Evolutionary conservation across 176 grass and related monocot species (phyloP).

Genomic region (sorghum (Sorghum bicolor)): Sorghum_bicolor_NCBIv3 NC_012870.2:79128001-79128500

Average conservation of each 20-base stretch:
- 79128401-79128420: background rate
- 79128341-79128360: background rate
- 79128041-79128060: constrained; percentile 95
- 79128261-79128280: background rate
- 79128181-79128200: background rate
- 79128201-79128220: background rate
- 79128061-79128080: constrained; percentile 73
- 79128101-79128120: constrained; percentile 42
- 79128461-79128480: background rate
- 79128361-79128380: background rate
- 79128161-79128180: constrained; percentile 29
- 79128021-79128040: constrained; percentile 93
- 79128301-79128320: no score
- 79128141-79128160: constrained; percentile 38
- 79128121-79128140: background rate
- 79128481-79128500: no score
- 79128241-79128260: background rate
- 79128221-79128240: background rate
- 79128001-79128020: constrained; percentile 84
- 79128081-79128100: constrained; percentile 72
- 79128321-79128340: background rate
- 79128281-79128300: background rate
- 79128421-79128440: background rate
- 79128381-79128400: background rate
- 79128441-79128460: background rate